Evolutionary conservation across 208 protist species (phyloP).

Genomic region (Herpetomonas muscarum): DNA sequence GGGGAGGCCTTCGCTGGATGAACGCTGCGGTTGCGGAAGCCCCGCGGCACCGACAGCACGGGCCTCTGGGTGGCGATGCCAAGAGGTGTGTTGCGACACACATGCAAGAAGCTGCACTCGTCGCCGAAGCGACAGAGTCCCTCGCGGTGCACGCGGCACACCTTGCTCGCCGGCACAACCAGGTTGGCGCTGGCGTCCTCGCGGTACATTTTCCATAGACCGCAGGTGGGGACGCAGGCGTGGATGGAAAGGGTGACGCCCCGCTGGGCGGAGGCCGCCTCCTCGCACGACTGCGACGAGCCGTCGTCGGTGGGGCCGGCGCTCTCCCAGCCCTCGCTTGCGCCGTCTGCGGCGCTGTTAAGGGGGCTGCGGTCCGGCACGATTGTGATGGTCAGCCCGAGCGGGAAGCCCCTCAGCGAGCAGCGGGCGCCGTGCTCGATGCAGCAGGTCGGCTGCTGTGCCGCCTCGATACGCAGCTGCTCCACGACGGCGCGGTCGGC

Average conservation of each 20-base stretch:
- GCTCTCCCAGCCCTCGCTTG: neutral
- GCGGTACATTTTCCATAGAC: slow-evolving; percentile 60
- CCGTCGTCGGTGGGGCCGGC: slow-evolving; percentile 4
- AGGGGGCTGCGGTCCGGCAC: slow-evolving; percentile 13
- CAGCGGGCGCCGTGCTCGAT: slow-evolving; percentile 64
- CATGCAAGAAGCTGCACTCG: slow-evolving; percentile 82
- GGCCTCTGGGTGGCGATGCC: slow-evolving; percentile 26
- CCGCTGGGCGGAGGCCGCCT: neutral
- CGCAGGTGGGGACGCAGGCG: slow-evolving; percentile 64
- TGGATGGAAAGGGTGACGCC: slow-evolving; percentile 40
- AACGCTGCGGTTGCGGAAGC: neutral
- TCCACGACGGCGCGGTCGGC: slow-evolving; percentile 52
- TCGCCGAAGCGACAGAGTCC: slow-evolving; percentile 83
- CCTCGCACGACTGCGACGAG: slow-evolving; percentile 8
- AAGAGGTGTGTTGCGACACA: slow-evolving; percentile 56
- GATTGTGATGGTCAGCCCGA: slow-evolving; percentile 67
- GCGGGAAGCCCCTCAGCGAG: slow-evolving; percentile 59
- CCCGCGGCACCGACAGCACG: slow-evolving; percentile 10
- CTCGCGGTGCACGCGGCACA: slow-evolving; percentile 76
- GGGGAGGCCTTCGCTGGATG: neutral
- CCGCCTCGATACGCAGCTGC: slow-evolving; percentile 52
- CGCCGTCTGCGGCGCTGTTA: neutral
- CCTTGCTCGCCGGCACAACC: slow-evolving; percentile 33
- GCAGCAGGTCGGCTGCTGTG: slow-evolving; percentile 68
- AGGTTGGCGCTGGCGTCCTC: slow-evolving; percentile 46